These are phyloP conservation scores for Backusella westeae DNA, from an alignment of 192 early-diverging fungal species.

Conservation along the genomic window DNA sequence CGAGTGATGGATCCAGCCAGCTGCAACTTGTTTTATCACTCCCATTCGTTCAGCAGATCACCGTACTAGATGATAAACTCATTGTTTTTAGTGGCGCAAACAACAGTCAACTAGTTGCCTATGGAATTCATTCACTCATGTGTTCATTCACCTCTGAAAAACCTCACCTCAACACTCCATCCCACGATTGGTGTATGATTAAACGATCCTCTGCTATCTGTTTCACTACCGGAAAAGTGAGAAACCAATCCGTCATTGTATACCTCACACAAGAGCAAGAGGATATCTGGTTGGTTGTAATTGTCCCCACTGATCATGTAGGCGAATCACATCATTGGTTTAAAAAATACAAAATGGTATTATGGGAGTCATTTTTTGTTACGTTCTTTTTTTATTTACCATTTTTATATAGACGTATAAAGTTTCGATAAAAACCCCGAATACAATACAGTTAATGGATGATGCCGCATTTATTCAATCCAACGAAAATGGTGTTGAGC, in stretches of 20 bases:
- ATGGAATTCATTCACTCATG: not conserved
- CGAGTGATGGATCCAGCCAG: not conserved
- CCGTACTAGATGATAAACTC: not conserved
- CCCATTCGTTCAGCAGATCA: not conserved
- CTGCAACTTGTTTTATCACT: not conserved
- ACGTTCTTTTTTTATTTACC: not conserved
- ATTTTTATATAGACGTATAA: not conserved
- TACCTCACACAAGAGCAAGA: conserved; percentile 4
- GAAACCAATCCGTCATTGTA: not conserved
- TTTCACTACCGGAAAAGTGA: not conserved
- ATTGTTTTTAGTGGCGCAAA: not conserved
- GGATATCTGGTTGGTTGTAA: not conserved
- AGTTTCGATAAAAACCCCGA: not conserved
- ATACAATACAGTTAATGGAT: conserved; percentile 4
- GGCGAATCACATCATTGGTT: not conserved
- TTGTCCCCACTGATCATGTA: not conserved
- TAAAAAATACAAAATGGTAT: not conserved
- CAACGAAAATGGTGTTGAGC: not conserved
- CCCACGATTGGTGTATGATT: not conserved
- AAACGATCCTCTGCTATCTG: not conserved
- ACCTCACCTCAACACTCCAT: not conserved
- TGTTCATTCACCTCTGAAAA: not conserved
- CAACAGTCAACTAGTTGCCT: not conserved
- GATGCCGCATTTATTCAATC: not conserved
- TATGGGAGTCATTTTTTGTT: not conserved